These are phyloP conservation scores for Athelia sp. DNA, from an alignment of 1,284 basidiomycete species.

Conservation along the genomic window DNA sequence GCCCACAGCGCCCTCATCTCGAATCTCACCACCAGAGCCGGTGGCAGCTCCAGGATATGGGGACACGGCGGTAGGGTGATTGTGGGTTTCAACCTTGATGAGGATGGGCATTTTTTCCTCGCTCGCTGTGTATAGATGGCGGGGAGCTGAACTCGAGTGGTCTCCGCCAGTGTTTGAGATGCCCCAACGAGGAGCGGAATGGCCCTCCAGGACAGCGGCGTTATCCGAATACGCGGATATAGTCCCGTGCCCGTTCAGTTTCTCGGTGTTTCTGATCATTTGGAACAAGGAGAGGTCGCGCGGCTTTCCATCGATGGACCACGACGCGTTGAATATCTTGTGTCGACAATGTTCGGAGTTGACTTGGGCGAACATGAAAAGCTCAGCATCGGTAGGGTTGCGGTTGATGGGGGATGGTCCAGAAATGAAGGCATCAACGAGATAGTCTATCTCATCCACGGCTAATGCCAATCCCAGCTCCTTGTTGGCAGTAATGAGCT, in stretches of 20 bases:
- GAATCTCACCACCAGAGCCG: conserved; percentile 96
- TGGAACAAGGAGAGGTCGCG: conserved; percentile 84
- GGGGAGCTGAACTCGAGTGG: conserved; percentile 26
- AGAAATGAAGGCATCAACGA: conserved; percentile 84
- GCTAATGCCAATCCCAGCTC: conserved; percentile 90
- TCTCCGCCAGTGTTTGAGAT: conserved; percentile 38
- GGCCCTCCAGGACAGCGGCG: conserved; percentile 89
- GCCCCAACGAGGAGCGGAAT: conserved; percentile 75
- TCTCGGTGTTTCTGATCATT: conserved; percentile 98
- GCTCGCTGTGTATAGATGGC: conserved; percentile 47
- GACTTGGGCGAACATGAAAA: conserved; percentile 99
- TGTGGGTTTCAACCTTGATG: conserved; percentile 99
- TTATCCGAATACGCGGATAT: conserved; percentile 99
- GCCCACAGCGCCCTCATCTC: conserved; percentile 96
- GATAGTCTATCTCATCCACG: conserved; percentile 88
- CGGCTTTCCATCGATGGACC: conserved; percentile 80
- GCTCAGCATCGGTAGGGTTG: conserved; percentile 93
- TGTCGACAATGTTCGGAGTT: conserved; percentile 99
- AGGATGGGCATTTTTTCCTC: conserved; percentile 85
- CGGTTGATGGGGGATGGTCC: conserved; percentile 60
- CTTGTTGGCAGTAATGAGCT: conserved; percentile 77
- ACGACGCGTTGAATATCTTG: conserved; percentile 99
- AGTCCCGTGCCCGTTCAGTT: conserved; percentile 69
- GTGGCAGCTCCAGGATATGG: conserved; percentile 98
- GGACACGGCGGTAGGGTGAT: conserved; percentile 98